These are phyloP conservation scores for Nothophaeocryptopus gaeumannii DNA, from an alignment of 2,329 filamentous ascomycete genomes.

Conservation along the genomic window DNA sequence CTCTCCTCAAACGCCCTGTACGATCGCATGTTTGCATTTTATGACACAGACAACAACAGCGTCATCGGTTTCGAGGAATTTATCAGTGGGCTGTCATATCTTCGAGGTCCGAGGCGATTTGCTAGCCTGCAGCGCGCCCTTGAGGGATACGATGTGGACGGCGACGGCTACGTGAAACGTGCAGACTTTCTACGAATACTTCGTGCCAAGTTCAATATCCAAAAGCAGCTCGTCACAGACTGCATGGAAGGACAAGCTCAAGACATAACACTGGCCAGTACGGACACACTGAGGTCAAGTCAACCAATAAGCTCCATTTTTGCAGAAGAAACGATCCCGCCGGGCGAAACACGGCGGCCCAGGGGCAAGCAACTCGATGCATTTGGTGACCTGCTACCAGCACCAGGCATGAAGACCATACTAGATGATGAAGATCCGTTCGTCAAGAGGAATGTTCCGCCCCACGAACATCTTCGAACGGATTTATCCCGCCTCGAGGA, in stretches of 20 bases:
- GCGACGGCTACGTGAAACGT: slow-evolving; percentile 79
- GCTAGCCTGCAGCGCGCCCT: slow-evolving; percentile 74
- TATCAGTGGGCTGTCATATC: slow-evolving; percentile 70
- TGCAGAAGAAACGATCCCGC: slow-evolving; percentile 37
- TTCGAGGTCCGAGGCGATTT: slow-evolving; percentile 57
- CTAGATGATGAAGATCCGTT: slow-evolving; percentile 53
- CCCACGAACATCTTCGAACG: slow-evolving; percentile 19
- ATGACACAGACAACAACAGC: slow-evolving; percentile 85
- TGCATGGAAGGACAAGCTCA: slow-evolving; percentile 72
- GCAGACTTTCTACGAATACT: slow-evolving; percentile 90
- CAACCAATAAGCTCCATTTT: slow-evolving; percentile 49
- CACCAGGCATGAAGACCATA: slow-evolving; percentile 50
- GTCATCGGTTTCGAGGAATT: slow-evolving; percentile 93
- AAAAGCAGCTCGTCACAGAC: slow-evolving; percentile 84
- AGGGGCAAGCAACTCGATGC: slow-evolving; percentile 35
- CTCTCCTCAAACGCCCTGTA: slow-evolving; percentile 85
- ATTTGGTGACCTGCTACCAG: slow-evolving; percentile 31
- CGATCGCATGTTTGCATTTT: slow-evolving; percentile 95
- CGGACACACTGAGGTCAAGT: slow-evolving; percentile 43
- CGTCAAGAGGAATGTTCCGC: slow-evolving; percentile 1
- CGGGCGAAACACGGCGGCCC: slow-evolving; percentile 25
- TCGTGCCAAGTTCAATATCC: slow-evolving; percentile 84
- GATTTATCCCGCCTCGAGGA: slow-evolving; percentile 32
- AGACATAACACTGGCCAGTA: slow-evolving; percentile 58
- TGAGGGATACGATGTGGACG: slow-evolving; percentile 85